phyloP scores from a whole-genome alignment of 2,329 filamentous ascomycete genomes.

The Talaromyces sp. region DNA sequence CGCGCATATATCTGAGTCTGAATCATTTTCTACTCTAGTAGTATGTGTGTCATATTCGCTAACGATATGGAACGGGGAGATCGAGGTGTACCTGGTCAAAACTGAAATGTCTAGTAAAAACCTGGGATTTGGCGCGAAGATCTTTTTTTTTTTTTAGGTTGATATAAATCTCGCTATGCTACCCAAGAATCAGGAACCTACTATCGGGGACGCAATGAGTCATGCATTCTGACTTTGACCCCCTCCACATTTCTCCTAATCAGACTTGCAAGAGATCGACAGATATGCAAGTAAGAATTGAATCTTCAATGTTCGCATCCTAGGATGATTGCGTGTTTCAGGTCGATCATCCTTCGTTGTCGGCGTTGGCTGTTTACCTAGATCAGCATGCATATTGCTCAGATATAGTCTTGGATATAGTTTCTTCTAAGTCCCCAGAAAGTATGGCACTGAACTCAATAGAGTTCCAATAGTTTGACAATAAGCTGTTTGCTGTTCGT shows the following conservation, averaged over 20 bases:
- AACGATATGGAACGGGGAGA: background rate
- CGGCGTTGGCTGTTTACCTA: background rate
- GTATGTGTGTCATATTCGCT: background rate
- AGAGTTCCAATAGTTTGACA: constrained; percentile 10
- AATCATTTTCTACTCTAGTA: no score
- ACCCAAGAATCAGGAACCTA: background rate
- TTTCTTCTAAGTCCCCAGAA: background rate
- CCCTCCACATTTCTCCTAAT: background rate
- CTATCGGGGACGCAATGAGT: background rate
- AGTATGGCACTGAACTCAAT: background rate
- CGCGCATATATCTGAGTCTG: background rate
- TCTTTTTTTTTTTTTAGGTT: background rate
- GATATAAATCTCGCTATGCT: background rate
- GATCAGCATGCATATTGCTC: background rate
- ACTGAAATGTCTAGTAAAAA: background rate
- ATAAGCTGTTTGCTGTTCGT: background rate
- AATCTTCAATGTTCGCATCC: background rate
- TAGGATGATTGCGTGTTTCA: background rate
- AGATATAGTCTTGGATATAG: background rate
- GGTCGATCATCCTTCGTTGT: background rate
- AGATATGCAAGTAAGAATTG: constrained; percentile 5
- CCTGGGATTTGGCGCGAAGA: background rate
- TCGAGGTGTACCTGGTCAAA: background rate
- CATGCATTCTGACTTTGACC: background rate
- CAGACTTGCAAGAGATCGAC: background rate